Base-by-base conservation (phyloP, 257 asterid species). In the Solanum bulbocastanum region DNA sequence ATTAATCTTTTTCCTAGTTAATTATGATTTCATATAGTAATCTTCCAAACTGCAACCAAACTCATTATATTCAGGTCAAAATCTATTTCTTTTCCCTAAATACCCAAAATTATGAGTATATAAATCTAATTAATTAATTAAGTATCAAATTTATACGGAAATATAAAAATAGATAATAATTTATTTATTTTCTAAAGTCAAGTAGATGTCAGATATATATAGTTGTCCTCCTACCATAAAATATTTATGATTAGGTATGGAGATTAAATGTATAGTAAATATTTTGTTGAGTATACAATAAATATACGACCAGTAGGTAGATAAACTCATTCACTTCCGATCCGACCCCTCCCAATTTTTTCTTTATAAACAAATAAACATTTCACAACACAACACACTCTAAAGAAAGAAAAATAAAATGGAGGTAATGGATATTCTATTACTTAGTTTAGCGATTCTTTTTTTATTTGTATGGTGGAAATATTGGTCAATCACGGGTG, bases 391-490 rank as follows among this genome's bases (percentile, higher is more conserved):
- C 15, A 6, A 49, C 60, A 49, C 60, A 49, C 30, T 60, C 14
- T 1, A 4, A 35, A 42, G 9, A 46, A 46, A 30, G 8, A 8
- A 25, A 42, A 4, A 42, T 2, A 49, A 37, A 32, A 96, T 96
- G 98, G 98, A 92, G 72, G 66, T 89, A 32, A 39, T 90, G 58
- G 98, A 97, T 91, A 87, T 92, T 65, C 22, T 88, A 10, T 83
- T 92, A 23, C 86, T 94, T 13, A 83, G 52, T 86, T n/a, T 89
- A 27, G 94, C 92, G 10, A 90, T 91, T 74, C 18, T 92, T 40
- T 88, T 93, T 87, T 88, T 96, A 83, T 87, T 84, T 30, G 44
- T 92, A 0, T 95, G 98, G 98, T 95, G 99, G 98, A 92, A 94
- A 6, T 81, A 90, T 90, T 94, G 96, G 88, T 91, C 95, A 1